These are phyloP conservation scores for Calonectria crousiana DNA, from an alignment of 2,329 filamentous ascomycete species.

Conservation along the genomic window DNA sequence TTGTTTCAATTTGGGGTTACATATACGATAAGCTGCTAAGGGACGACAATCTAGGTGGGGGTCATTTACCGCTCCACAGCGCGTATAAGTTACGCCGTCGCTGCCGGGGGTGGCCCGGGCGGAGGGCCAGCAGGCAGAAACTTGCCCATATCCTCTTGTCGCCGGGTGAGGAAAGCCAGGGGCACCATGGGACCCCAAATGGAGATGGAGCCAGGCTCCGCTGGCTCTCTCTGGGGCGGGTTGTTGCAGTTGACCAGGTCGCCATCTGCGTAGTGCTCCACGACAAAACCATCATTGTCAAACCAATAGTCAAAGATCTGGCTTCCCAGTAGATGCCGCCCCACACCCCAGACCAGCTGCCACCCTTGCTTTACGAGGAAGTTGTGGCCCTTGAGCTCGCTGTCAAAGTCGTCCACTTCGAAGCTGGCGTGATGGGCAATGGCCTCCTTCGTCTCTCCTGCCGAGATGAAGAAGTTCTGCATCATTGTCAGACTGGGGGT, in stretches of 20 bases:
- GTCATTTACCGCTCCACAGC: no score
- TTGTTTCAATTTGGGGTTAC: no score
- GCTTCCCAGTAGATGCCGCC: constrained; percentile 69
- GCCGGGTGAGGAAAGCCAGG: not conserved
- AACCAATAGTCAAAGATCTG: constrained; percentile 14
- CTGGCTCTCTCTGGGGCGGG: not conserved
- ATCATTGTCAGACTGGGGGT: not conserved
- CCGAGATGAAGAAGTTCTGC: not conserved
- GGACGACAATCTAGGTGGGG: no score
- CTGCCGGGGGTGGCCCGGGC: no score
- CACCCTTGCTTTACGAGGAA: constrained; percentile 67
- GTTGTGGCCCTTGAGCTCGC: constrained; percentile 69
- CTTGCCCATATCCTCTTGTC: not conserved
- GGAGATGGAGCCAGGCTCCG: not conserved
- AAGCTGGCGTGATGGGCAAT: constrained; percentile 37
- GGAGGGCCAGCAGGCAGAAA: no score
- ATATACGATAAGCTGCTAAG: no score
- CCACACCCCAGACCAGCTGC: constrained; percentile 70
- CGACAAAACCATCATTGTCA: constrained; percentile 39
- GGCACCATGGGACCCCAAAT: not conserved
- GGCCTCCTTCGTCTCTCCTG: not conserved
- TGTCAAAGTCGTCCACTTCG: constrained; percentile 71
- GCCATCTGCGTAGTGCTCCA: constrained; percentile 73
- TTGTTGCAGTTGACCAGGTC: constrained; percentile 66
- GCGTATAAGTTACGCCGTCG: no score